These are phyloP conservation scores for Aspergillus sp. DNA, from an alignment of 2,329 filamentous ascomycete genomes.

Conservation along the genomic window DNA sequence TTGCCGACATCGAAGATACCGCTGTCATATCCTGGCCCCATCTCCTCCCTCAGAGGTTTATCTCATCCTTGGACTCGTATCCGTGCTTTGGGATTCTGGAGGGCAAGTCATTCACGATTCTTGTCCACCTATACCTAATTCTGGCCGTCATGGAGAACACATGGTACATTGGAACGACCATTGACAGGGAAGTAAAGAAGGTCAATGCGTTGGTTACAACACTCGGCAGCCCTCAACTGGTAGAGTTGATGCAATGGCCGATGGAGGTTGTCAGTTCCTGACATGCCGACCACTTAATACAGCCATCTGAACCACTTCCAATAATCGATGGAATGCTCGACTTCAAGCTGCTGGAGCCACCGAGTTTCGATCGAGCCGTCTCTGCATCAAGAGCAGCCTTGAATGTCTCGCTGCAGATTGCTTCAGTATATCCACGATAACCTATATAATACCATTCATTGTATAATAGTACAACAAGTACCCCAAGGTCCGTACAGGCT, in stretches of 20 bases:
- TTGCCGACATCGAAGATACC: conserved; percentile 11
- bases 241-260: conserved; percentile 4
- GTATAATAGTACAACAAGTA: no score
- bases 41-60: conserved; percentile 7
- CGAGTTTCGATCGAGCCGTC: no score
- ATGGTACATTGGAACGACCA: conserved; percentile 2
- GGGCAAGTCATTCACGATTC: conserved; percentile 7
- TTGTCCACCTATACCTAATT: conserved; percentile 12
- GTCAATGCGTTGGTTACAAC: neutral
- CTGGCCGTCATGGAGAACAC: conserved; percentile 2
- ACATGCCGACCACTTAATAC: no score
- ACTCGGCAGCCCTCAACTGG: neutral
- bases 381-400: no score
- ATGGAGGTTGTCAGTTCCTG: conserved; percentile 4
- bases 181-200: conserved; percentile 5
- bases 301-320: no score
- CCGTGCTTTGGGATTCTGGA: neutral
- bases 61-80: conserved; percentile 5
- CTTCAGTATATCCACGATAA: no score
- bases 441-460: no score
- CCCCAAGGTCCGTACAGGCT: no score
- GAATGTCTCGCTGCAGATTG: no score
- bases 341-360: no score
- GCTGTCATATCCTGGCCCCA: conserved; percentile 10
- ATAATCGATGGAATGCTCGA: no score